These are phyloP conservation scores for Gyrodon lividus DNA, from an alignment of 768 basidiomycete genomes.

Conservation along the genomic window DNA sequence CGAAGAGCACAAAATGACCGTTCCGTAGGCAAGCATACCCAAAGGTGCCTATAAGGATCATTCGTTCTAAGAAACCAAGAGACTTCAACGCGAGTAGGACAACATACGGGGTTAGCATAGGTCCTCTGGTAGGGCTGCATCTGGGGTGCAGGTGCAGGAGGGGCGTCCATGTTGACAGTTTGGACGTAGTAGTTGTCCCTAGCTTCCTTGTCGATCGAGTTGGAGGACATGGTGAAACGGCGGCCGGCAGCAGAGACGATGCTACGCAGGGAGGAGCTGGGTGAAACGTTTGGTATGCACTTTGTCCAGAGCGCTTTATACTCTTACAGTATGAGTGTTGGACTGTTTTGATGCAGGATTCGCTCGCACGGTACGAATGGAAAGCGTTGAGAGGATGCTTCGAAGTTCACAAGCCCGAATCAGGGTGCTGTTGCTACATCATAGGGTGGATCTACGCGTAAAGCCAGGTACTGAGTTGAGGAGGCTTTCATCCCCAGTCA, in stretches of 20 bases:
- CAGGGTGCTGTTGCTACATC: constrained; percentile 2
- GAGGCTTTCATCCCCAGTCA: constrained; percentile 7
- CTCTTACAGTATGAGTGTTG: background rate
- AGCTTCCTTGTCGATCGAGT: constrained; percentile 23
- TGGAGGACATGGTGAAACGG: constrained; percentile 17
- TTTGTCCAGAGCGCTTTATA: constrained; percentile 17
- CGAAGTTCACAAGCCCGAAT: constrained; percentile 8
- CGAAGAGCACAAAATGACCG: constrained; percentile 31
- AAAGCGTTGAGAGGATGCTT: background rate
- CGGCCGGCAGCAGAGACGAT: background rate
- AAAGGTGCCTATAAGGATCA: constrained; percentile 21
- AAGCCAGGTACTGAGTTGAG: constrained; percentile 9
- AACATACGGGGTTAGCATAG: constrained; percentile 24
- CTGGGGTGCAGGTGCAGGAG: constrained; percentile 12
- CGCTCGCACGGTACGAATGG: constrained; percentile 4
- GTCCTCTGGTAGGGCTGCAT: constrained; percentile 29
- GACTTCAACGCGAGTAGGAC: background rate
- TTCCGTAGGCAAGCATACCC: constrained; percentile 30
- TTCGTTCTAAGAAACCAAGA: background rate
- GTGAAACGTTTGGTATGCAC: background rate
- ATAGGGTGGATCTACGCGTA: background rate
- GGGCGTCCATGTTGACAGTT: constrained; percentile 21
- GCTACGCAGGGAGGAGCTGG: background rate
- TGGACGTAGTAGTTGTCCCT: constrained; percentile 29
- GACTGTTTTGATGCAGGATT: background rate